A percentile compares a stretch with the other conserved stretches of the same genome.
phyloP scores from a whole-genome alignment of 208 protist species.

The Porcisia hertigi region DNA sequence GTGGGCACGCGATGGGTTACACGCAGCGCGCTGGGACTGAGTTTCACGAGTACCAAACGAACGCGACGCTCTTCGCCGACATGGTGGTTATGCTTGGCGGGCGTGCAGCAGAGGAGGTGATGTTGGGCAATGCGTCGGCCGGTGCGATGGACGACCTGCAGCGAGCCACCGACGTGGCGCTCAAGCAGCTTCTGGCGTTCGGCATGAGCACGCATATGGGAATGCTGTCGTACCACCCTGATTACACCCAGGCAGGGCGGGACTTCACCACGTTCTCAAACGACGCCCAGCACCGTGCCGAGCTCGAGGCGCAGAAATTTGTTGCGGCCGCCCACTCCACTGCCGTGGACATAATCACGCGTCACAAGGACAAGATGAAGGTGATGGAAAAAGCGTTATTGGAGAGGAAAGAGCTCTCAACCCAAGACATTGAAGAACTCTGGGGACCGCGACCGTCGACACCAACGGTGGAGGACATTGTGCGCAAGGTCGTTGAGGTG shows the following conservation, averaged over 20 bases:
- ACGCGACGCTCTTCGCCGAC: conserved; percentile 84
- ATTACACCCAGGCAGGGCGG: conserved; percentile 79
- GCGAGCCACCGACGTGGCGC: conserved; percentile 78
- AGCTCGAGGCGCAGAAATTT: conserved; percentile 72
- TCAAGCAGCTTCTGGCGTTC: conserved; percentile 85
- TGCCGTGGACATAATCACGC: conserved; percentile 51
- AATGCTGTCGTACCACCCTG: conserved; percentile 79
- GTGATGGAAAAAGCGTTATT: conserved; percentile 51
- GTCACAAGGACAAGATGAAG: conserved; percentile 64
- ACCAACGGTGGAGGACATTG: conserved; percentile 64
- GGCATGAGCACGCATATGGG: conserved; percentile 82
- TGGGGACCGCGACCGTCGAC: conserved; percentile 71
- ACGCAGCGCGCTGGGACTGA: conserved; percentile 87
- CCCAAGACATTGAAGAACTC: conserved; percentile 67
- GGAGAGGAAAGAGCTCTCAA: conserved; percentile 82
- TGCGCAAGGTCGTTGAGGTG: conserved; percentile 27
- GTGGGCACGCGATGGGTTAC: conserved; percentile 83
- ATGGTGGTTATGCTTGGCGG: conserved; percentile 89
- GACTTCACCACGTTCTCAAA: conserved; percentile 87
- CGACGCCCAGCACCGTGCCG: conserved; percentile 69
- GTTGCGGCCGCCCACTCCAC: conserved; percentile 67
- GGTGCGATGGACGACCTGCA: conserved; percentile 91
- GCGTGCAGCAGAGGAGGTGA: conserved; percentile 81
- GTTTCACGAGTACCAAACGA: conserved; percentile 89
- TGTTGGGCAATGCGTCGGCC: conserved; percentile 89